Evolutionary conservation across 257 asterid genomes (phyloP), one percentile per base, ranked within the genome.

Genomic region (Cruciata laevipes): DNA sequence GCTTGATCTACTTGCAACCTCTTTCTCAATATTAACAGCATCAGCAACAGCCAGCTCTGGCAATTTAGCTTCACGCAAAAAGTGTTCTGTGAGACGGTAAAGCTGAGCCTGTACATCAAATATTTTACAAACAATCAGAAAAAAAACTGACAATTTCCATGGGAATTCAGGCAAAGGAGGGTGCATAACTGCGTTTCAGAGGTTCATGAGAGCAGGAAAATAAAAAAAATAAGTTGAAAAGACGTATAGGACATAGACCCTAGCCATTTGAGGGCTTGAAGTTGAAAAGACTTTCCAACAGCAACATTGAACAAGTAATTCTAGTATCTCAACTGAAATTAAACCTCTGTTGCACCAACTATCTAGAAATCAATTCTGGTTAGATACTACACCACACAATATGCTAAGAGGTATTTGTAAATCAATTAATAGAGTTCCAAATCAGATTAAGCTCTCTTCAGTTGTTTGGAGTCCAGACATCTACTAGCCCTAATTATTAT

Each of bases 1-100:
- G 76, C 84, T 90, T 75, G 97, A 94, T 83, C 81, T 85, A 77
- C 88, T 85, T 57, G 96, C 99, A 59, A 90, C 77, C 81, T 74
- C 83, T 78, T 82, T 90, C 79, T 94, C 99, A 62, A 94, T 88
- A 80, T 88, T 94, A 49, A 87, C 76, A 6, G 99, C 99, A 78
- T 94, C 96, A 40, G 96, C 97, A 79, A 90, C 86, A 61, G 99
- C 99, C 80, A 94, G 77, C 83, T 94, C 99, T 32, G 84, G 70
- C 59, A 83, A 74, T 76, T 90, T 87, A 72, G 90, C 82, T 78
- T 84, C 90, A 80, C 81, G 83, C 79, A 94, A 76, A 73, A 94
- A 81, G 85, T 85, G 91, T 82, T 94, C 99, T 0, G 95, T 72
- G 61, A 94, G 80, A 78, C 96, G 97, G 86, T 90, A 79, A 78